Conservation (phyloP, 306 rosid genomes). For the Casuarina equisetifolia region DNA sequence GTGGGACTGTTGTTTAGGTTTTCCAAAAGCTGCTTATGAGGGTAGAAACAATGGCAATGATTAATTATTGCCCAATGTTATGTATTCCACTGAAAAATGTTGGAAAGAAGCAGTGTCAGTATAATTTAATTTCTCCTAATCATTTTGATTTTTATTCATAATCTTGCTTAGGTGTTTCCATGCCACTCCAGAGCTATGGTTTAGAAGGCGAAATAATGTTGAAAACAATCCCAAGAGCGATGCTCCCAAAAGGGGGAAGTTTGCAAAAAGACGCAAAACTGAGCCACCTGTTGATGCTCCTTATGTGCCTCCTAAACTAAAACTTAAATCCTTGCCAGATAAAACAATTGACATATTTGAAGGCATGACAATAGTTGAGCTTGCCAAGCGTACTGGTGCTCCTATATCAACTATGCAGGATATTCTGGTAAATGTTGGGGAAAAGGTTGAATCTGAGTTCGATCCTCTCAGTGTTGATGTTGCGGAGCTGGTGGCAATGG, state of each 20-base stretch:
- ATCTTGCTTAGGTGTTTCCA: slow-evolving; percentile 58
- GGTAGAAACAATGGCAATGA: neutral
- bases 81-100: neutral
- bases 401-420: slow-evolving; percentile 59
- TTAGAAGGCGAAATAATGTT: slow-evolving; percentile 37
- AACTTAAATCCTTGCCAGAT: slow-evolving; percentile 49
- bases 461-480: slow-evolving; percentile 74
- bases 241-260: slow-evolving; percentile 63
- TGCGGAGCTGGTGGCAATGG: slow-evolving; percentile 85
- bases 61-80: neutral
- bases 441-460: slow-evolving; percentile 80
- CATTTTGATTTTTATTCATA: slow-evolving; percentile 27
- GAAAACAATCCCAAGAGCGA: slow-evolving; percentile 42
- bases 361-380: slow-evolving; percentile 82
- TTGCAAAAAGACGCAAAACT: slow-evolving; percentile 45
- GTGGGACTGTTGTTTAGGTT: neutral
- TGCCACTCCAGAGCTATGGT: slow-evolving; percentile 52
- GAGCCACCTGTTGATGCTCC: slow-evolving; percentile 83
- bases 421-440: slow-evolving; percentile 74
- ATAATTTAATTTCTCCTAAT: neutral
- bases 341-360: slow-evolving; percentile 84
- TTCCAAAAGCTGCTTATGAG: neutral
- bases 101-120: slow-evolving; percentile 5
- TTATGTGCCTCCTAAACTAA: slow-evolving; percentile 57
- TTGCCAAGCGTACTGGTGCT: slow-evolving; percentile 76